phyloP scores from a whole-genome alignment of 2,329 filamentous ascomycete species.

The Diaporthe citri region DNA sequence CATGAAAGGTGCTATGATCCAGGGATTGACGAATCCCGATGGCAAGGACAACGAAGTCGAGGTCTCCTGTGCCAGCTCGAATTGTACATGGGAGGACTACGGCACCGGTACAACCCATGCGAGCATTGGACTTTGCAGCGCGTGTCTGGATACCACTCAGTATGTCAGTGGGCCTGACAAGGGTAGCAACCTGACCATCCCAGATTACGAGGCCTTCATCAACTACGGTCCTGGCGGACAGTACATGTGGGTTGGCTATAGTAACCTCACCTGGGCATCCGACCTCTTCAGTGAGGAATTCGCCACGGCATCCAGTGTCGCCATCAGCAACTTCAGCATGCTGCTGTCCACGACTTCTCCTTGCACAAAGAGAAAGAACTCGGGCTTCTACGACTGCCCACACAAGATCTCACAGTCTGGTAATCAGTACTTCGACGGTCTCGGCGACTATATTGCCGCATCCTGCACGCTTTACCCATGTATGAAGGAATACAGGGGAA shows the following conservation, averaged over 20 bases:
- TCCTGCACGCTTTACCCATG: slow-evolving; percentile 42
- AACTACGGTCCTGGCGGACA: slow-evolving; percentile 30
- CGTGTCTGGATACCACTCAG: slow-evolving; percentile 44
- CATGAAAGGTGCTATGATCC: slow-evolving; percentile 50
- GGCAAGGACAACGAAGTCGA: slow-evolving; percentile 43
- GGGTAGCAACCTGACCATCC: slow-evolving; percentile 42
- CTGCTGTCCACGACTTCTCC: slow-evolving; percentile 41
- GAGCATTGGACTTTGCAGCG: slow-evolving; percentile 46
- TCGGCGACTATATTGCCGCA: slow-evolving; percentile 33
- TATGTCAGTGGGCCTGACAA: slow-evolving; percentile 35
- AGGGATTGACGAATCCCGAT: slow-evolving; percentile 46
- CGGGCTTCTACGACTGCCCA: slow-evolving; percentile 39
- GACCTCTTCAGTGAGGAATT: slow-evolving; percentile 41
- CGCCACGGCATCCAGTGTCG: slow-evolving; percentile 24
- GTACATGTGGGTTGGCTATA: slow-evolving; percentile 41
- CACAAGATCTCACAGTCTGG: slow-evolving; percentile 33
- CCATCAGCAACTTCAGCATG: slow-evolving; percentile 44
- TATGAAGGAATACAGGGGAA: slow-evolving; percentile 39
- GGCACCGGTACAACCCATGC: slow-evolving; percentile 44
- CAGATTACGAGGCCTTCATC: slow-evolving; percentile 42
- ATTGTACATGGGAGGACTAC: slow-evolving; percentile 44
- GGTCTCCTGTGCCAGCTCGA: slow-evolving; percentile 44
- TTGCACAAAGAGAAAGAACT: slow-evolving; percentile 37
- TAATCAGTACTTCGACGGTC: background rate
- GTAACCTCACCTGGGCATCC: slow-evolving; percentile 41